Evolutionary conservation across 345 rosid genomes (phyloP).

Genomic region (Dipteronia dyeriana): DNA sequence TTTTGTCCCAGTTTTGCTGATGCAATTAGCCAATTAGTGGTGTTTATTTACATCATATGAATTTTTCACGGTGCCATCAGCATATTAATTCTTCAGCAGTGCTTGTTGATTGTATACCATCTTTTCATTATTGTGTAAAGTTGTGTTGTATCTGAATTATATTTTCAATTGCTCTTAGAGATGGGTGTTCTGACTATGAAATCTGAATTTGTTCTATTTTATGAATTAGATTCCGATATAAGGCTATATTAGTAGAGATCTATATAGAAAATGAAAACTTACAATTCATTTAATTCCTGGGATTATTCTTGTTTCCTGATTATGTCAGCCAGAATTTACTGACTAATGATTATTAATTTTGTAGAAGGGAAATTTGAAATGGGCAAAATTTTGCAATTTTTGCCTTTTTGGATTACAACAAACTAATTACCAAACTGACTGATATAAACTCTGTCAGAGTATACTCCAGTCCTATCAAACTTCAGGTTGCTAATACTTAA

Average conservation of each 20-base stretch:
- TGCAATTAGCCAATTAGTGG: not conserved
- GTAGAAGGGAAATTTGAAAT: conserved; percentile 62
- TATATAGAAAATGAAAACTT: not conserved
- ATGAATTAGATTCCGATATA: not conserved
- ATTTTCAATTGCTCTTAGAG: not conserved
- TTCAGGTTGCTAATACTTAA: conserved; percentile 61
- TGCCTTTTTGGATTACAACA: conserved; percentile 65
- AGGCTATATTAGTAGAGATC: not conserved
- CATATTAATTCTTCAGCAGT: not conserved
- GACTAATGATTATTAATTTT: conserved; percentile 27
- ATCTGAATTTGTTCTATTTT: not conserved
- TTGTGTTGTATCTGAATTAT: not conserved
- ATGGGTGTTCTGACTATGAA: not conserved
- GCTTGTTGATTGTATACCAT: conserved; percentile 1
- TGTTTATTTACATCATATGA: conserved; percentile 4
- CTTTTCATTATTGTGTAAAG: not conserved
- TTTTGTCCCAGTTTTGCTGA: not conserved
- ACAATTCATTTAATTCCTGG: not conserved
- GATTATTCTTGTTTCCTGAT: conserved; percentile 4
- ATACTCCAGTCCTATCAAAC: conserved; percentile 71
- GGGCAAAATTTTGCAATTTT: conserved; percentile 62
- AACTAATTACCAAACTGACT: conserved; percentile 68
- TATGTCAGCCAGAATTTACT: conserved; percentile 11
- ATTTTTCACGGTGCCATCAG: conserved; percentile 29
- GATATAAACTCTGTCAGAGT: conserved; percentile 72